phyloP scores from a whole-genome alignment of 2,329 filamentous ascomycete genomes.

The Akanthomyces lecanii region DNA sequence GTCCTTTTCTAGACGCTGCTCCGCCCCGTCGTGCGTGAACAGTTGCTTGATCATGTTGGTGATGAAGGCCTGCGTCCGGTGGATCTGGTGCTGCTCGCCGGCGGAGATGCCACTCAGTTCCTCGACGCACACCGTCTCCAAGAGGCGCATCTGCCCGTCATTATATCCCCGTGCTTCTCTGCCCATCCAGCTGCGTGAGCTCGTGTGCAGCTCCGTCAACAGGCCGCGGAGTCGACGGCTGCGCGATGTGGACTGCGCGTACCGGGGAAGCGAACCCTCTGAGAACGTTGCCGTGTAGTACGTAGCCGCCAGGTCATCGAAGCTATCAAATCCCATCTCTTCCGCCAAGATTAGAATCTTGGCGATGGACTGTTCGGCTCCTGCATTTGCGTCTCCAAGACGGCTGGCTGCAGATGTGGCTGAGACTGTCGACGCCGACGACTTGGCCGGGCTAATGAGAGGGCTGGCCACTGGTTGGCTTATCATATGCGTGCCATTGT shows the following conservation, averaged over 20 bases:
- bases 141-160: not conserved
- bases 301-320: not conserved
- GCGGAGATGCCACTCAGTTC: not conserved
- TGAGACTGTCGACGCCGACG: no score
- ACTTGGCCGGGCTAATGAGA: no score
- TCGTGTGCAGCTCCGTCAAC: not conserved
- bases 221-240: not conserved
- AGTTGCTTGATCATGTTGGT: not conserved
- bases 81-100: not conserved
- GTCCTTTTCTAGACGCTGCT: not conserved
- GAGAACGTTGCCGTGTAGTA: not conserved
- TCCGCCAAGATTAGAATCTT: not conserved
- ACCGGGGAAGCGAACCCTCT: not conserved
- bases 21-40: not conserved
- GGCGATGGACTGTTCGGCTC: not conserved
- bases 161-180: not conserved
- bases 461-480: no score
- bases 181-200: not conserved
- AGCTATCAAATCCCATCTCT: not conserved
- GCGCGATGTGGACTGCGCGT: not conserved
- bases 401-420: no score
- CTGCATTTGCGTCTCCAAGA: not conserved
- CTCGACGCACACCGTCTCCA: not conserved
- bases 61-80: not conserved
- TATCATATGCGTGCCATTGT: no score